These are phyloP conservation scores for Vitis riparia DNA, from an alignment of 164 flowering plant genomes.

Conservation along the genomic window DNA sequence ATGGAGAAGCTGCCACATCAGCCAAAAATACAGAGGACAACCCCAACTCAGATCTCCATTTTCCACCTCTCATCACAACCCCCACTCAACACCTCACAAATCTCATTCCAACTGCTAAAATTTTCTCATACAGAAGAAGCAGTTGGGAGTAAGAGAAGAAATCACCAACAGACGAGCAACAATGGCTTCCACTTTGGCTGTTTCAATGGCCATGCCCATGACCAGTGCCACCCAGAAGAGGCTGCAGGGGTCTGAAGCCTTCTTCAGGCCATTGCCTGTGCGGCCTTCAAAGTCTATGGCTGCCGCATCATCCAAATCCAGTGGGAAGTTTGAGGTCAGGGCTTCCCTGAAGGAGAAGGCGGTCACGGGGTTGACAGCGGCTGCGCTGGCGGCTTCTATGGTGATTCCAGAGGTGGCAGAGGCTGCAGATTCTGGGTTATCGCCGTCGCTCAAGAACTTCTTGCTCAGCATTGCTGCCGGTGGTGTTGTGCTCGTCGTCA, in stretches of 20 bases:
- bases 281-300: constrained; percentile 28
- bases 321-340: constrained; percentile 35
- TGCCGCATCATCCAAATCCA: constrained; percentile 17
- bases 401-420: constrained; percentile 70
- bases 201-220: constrained; percentile 54
- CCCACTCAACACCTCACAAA: background rate
- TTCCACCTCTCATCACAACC: constrained; percentile 25
- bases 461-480: constrained; percentile 82
- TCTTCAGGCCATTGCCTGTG: constrained; percentile 56
- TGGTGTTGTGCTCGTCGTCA: constrained; percentile 56
- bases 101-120: background rate
- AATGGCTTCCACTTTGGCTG: constrained; percentile 69
- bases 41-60: constrained; percentile 13
- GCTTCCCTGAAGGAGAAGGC: constrained; percentile 76
- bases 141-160: background rate
- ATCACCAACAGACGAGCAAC: background rate
- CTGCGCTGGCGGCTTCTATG: constrained; percentile 57
- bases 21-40: constrained; percentile 12
- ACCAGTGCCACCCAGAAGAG: constrained; percentile 42
- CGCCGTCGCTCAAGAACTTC: constrained; percentile 83
- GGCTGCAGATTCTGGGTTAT: constrained; percentile 58
- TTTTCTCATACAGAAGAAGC: background rate
- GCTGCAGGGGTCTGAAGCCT: constrained; percentile 26
- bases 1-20: constrained; percentile 35
- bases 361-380: constrained; percentile 61